Base-by-base conservation (phyloP, 1,284 basidiomycete species). In the Rhodotorula sp. region DNA sequence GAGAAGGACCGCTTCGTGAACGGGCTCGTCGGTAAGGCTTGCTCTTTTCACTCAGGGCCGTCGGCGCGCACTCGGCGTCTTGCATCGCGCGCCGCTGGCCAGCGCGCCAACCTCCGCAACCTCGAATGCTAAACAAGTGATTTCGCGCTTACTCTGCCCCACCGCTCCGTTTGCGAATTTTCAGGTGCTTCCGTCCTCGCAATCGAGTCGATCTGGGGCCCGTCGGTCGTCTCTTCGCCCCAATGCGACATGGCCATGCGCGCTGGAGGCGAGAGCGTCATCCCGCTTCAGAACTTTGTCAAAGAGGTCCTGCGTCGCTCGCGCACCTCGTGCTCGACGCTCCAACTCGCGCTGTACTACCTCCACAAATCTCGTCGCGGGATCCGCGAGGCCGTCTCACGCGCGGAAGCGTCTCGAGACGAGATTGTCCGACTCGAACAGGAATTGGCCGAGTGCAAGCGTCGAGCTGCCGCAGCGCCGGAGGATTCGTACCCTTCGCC, bases 281-380 rank as follows among this genome's bases (percentile, higher is more conserved):
- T 78, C 20, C 77, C 76, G 30, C 62, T 78, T 10, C 64, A 71
- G 15, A 72, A 60, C 49, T 78, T 78, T 60, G 77, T 79, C 57
- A 71, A 75, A n/a, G 78, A 79, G 54, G 73, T 79, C 26, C 64
- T 79, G 18, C 74, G 78, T 33, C 73, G 78, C 26, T 76, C 75
- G 12, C 60, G 77, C 26, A 79, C 78, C 3, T 75, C 72, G 24
- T 75, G 72, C 65, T 76, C 76, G 53, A 78, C 77, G 17, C 71
- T 79, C 29, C 78, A 79, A 44, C 71, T 77, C 60, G 74, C 77
- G 12, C 69, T 79, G 6, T 79, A 76, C 70, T 79, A 79, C 74
- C 72, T 79, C 20, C 78, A 79, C 72, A 76, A 77, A 49, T 68
- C 71, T 24, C 68, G 78, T 20, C 66, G 70, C 58, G 59, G 60